Percentiles rank a stretch among this genome's conserved stretches.
Conservation (phyloP, 768 basidiomycete species). For the Leccinum fibrillosum region DNA sequence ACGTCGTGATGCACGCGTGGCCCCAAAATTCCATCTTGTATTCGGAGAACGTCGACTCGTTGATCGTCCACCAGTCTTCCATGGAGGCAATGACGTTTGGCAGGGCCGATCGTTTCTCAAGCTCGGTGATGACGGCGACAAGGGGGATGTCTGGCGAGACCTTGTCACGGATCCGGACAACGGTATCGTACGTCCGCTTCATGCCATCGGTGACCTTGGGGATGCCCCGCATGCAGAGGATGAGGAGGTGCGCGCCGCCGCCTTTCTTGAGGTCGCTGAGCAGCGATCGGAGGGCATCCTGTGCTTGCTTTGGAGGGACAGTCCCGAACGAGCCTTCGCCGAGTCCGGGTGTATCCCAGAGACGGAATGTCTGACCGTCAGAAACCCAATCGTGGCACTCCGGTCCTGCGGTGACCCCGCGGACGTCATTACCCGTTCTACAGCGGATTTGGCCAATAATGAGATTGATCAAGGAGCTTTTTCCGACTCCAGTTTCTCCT, state of each 20-base stretch:
- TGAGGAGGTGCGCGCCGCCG: conserved; percentile 13
- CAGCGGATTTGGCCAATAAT: conserved; percentile 13
- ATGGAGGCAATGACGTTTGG: neutral
- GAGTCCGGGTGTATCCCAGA: conserved; percentile 26
- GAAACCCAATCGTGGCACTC: conserved; percentile 19
- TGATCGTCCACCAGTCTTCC: neutral
- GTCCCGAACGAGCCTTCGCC: conserved; percentile 11
- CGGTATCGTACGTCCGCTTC: neutral
- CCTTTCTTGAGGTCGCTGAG: conserved; percentile 17
- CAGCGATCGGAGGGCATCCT: conserved; percentile 16
- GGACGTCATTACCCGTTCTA: neutral
- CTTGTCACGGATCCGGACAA: neutral
- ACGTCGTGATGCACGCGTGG: neutral
- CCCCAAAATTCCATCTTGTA: neutral
- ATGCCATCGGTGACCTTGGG: neutral
- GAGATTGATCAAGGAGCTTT: conserved; percentile 32
- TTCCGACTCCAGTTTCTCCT: conserved; percentile 31
- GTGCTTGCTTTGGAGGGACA: conserved; percentile 5
- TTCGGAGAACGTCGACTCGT: neutral
- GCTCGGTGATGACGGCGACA: neutral
- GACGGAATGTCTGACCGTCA: conserved; percentile 21
- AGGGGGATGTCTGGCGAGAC: neutral
- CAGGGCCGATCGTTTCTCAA: neutral
- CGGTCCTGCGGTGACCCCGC: conserved; percentile 10
- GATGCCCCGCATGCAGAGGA: neutral